phyloP scores from a whole-genome alignment of 495 filamentous ascomycete species.

The Penicillium chermesinum region DNA sequence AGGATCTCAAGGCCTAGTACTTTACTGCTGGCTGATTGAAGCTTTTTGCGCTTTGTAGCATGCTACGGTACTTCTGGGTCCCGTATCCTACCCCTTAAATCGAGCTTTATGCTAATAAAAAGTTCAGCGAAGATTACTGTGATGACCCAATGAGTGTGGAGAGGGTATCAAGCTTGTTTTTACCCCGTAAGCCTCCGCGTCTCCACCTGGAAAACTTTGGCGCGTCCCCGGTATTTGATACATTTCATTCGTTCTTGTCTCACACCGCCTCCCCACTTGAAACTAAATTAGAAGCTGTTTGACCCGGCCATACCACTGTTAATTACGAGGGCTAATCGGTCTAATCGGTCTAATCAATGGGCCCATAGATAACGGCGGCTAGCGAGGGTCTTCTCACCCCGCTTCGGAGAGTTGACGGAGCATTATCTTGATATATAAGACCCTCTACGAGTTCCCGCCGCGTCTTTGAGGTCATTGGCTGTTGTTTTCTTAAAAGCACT shows the following conservation, averaged over 20 bases:
- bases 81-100: too few relatives aligned
- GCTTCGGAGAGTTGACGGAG: background rate
- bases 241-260: background rate
- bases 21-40: background rate
- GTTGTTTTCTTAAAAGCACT: too few relatives aligned
- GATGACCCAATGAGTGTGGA: slow-evolving; percentile 12
- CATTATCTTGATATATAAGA: background rate
- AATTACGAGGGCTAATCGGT: background rate
- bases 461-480: too few relatives aligned
- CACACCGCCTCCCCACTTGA: slow-evolving; percentile 19
- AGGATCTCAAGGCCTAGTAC: background rate
- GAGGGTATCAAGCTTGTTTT: slow-evolving; percentile 12
- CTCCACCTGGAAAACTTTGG: slow-evolving; percentile 18
- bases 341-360: background rate
- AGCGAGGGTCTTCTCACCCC: background rate
- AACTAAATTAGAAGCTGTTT: slow-evolving; percentile 4
- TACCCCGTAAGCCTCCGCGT: slow-evolving; percentile 8
- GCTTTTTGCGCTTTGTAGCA: too few relatives aligned
- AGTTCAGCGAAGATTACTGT: background rate
- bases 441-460: too few relatives aligned
- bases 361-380: background rate
- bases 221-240: slow-evolving; percentile 6
- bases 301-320: background rate
- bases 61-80: too few relatives aligned
- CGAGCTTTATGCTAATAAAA: too few relatives aligned